phyloP scores from a whole-genome alignment of 148 eudicot genomes.

The Arctostaphylos glauca region DNA sequence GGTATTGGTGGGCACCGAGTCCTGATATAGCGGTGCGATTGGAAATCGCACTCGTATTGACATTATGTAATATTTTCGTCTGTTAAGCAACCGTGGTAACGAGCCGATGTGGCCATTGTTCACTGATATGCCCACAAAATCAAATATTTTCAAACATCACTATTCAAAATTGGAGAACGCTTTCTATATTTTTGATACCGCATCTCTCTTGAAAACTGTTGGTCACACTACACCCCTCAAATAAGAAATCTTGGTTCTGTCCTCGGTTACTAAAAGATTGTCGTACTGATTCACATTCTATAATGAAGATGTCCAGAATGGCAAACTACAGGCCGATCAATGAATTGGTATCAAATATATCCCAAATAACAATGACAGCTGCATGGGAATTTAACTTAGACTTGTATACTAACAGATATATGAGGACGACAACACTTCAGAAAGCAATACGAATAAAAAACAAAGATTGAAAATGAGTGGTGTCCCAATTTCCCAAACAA shows the following conservation, averaged over 20 bases:
- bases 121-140: too few species aligned
- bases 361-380: background rate
- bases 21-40: too few species aligned
- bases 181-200: too few species aligned
- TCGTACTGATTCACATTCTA: background rate
- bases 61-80: too few species aligned
- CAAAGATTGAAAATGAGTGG: background rate
- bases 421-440: background rate
- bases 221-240: too few species aligned
- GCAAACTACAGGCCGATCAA: background rate
- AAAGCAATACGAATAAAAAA: background rate
- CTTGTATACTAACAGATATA: background rate
- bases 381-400: background rate
- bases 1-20: too few species aligned
- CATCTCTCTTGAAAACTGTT: background rate
- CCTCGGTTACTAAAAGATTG: background rate
- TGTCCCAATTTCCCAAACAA: background rate
- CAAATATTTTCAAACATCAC: too few species aligned
- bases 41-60: too few species aligned
- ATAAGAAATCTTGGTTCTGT: background rate
- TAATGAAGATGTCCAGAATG: background rate
- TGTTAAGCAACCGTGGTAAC: too few species aligned
- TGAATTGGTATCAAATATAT: background rate
- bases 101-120: too few species aligned
- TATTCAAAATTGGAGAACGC: too few species aligned